Evolutionary conservation across 495 filamentous ascomycete species (phyloP), one percentile per base, ranked within the genome.

Genomic region (Aspergillus panamensis): DNA sequence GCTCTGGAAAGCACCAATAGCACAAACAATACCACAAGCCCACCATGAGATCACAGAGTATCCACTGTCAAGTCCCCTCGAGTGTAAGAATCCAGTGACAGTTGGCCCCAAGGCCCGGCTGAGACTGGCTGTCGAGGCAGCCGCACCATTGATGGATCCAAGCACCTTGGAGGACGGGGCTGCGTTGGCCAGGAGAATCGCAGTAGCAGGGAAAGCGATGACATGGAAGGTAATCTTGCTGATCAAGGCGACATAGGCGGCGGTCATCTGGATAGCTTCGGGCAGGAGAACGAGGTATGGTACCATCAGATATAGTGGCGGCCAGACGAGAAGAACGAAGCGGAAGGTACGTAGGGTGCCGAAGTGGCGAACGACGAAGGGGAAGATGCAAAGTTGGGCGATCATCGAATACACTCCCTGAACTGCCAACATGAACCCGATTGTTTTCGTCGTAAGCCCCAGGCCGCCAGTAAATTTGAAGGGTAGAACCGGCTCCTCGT

Each of bases 41-140:
- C 95, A 97, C 93, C 94, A 98, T 8, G 90, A 85, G 6, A 97
- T 74, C 45, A 92, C 91, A 16, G 90, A 90, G 60, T 87, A 90
- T 37, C 93, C 92, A 31, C 84, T 77, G 52, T 84, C 76, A 29
- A 96, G 78, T 21, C 95, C 94, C 55, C 84, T 78, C 17, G 89
- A 79, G 71, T 97, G 93, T 49, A 98, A 80, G 14, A 90, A 69
- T 5, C 94, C 94, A 10, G 92, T 94, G 32, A 97, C 71, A 0
- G 88, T 92, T 6, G 94, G 94, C 3, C 94, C 94, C 63, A 96
- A 84, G 1, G 92, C 90, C 51, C 94, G 84, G 61, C 83, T 87
- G 40, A 97, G 73, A 66, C 91, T 96, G 20, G 95, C 94, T 7
- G 87, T 89, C 13, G 91, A 96, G 29, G 91, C 91, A 8, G 91